Evolutionary conservation across 2,329 filamentous ascomycete genomes (phyloP), one percentile per base, ranked within the genome.

Genomic region (Decorospora gaudefroyi): DNA sequence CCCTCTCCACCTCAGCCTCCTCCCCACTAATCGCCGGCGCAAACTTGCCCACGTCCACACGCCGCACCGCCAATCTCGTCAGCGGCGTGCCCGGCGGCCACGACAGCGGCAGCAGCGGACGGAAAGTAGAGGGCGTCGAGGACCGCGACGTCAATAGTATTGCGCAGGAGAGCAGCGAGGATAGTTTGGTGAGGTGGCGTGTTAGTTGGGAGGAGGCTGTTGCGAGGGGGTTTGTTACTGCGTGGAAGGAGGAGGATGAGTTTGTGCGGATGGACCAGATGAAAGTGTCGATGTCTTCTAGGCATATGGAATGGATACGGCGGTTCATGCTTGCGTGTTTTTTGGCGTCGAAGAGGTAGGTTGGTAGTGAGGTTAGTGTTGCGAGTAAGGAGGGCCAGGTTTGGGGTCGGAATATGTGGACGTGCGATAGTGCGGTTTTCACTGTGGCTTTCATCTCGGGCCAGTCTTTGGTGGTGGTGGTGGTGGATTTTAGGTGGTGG

Each of bases 361-460:
- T 29, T 11, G 75, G 72, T 0, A 85, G 60, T 0, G 56, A 51
- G 2, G 65, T 49, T 1, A 85, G 58, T 0, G 79, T 80, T 5
- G 74, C 62, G 2, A 83, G 65, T 0, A 83, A 65, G 2, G 76
- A 72, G 2, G 66, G 32, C 16, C 78, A 78, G 1, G 78, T 78
- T 30, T 77, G 72, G 0, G 81, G 80, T 2, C 70, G 75, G 67
- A 83, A 79, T 48, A 85, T 70, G 61, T 85, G 82, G 25, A 85
- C 64, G 55, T 85, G 81, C 18, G 68, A 57, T 0, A 86, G 68
- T 3, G 72, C 66, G 15, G 53, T 53, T n/a, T 53, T 47, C 10
- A 81, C 44, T 1, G 73, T 50, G 7, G 50, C 38, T 19, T 50
- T 49, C 10, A 61, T 37, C 2, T 53, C 34, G 16, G 54, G 31